Base-by-base conservation (phyloP, 108 stramenopile species). In the Skeletonema potamos region DNA sequence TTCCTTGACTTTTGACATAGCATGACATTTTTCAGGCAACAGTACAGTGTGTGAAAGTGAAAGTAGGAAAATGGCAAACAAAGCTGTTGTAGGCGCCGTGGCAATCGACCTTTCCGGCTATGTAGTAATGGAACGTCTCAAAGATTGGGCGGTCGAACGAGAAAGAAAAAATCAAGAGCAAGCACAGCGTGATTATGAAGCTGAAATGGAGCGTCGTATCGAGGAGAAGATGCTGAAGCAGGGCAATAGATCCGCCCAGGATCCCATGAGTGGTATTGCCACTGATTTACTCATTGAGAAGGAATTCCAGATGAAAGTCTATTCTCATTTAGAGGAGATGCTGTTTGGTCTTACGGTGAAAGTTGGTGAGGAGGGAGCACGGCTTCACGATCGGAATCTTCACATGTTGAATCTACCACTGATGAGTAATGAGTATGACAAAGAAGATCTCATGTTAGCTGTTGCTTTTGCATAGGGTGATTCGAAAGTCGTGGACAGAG, bases 361-460 rank as follows among this genome's bases (percentile, higher is more conserved):
- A 58, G 15, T 46, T 46, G 44, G 58, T n/a, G 34, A 58, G 34
- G 26, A 27, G 17, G 58, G 26, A 58, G 11, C 18, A 15, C 10
- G 1, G 2, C 55, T 56, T 26, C n/a, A 32, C 1, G 29, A 32
- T n/a, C 15, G 20, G 15, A 32, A 32, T 32, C 26, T 29, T 4
- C 58, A 32, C 12, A 29, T 17, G 58, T 32, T 58, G 58, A 58
- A 58, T 29, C 29, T 58, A 20, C 58, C 58, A 3, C 20, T 58
- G 27, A 58, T 58, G 58, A 58, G 58, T 13, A 29, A 58, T 32
- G 58, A 58, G 58, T 29, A 29, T 13, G 27, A 29, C 20, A 1
- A 58, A 20, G 58, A 58, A 15, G 58, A 58, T 58, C 34, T 58
- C n/a, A 58, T 58, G 58, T 20, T 58, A n/a, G 58, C 58, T 17